Conservation (phyloP, 2,329 filamentous ascomycete species). For the Monilinia vaccinii-corymbosi region DNA sequence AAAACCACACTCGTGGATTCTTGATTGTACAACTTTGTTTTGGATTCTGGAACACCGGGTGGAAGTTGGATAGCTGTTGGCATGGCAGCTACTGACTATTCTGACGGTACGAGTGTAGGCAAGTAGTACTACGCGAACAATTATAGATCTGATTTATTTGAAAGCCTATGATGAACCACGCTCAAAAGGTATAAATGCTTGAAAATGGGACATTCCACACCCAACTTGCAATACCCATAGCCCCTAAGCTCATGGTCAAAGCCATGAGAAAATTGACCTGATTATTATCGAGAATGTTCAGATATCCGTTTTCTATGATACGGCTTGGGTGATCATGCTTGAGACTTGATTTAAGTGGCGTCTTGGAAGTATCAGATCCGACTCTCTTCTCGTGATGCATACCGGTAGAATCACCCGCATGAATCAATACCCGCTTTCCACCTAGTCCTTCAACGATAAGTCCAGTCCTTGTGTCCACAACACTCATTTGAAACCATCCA, state of each 20-base stretch:
- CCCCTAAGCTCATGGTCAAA: slow-evolving; percentile 65
- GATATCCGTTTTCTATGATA: slow-evolving; percentile 52
- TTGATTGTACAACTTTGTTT: too few relatives aligned
- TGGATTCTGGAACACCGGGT: too few relatives aligned
- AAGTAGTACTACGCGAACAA: not conserved
- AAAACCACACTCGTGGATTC: not conserved
- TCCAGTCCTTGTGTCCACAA: slow-evolving; percentile 72
- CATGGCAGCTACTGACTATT: too few relatives aligned
- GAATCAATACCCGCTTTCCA: slow-evolving; percentile 50
- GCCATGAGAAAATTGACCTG: slow-evolving; percentile 94
- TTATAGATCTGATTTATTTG: not conserved
- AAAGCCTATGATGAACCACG: too few relatives aligned
- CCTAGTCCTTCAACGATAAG: slow-evolving; percentile 85
- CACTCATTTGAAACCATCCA: slow-evolving; percentile 74
- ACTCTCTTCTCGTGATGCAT: slow-evolving; percentile 30
- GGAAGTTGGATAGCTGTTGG: too few relatives aligned
- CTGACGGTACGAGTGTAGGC: not conserved
- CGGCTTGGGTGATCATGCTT: slow-evolving; percentile 40
- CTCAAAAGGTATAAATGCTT: slow-evolving; percentile 6
- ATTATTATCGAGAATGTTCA: slow-evolving; percentile 85
- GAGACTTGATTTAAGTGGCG: slow-evolving; percentile 43
- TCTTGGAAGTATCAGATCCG: slow-evolving; percentile 40
- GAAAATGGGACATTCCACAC: slow-evolving; percentile 48
- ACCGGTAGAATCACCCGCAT: slow-evolving; percentile 23
- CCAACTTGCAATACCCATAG: slow-evolving; percentile 58